Evolutionary conservation across 495 filamentous ascomycete species (phyloP), one percentile per base, ranked within the genome.

Genomic region (Xylaria acuta): DNA sequence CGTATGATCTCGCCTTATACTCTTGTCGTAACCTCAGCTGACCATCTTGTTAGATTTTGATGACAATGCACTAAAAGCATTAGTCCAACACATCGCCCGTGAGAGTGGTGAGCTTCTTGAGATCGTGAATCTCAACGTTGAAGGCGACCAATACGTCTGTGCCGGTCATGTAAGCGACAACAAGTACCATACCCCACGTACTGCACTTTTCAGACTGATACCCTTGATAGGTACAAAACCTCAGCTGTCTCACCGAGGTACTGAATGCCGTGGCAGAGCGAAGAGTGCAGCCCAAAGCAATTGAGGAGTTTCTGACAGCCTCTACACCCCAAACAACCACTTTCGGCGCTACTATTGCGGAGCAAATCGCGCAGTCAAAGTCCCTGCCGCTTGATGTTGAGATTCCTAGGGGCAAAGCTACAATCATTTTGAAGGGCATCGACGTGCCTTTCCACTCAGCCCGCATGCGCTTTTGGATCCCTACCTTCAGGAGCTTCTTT

Each of bases 371-470:
- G 5, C 87, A 91, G 69, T 82, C 89, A 51, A 97, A 97, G 83
- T 91, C 93, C 4, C 85, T 87, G 70, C 94, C 93, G 5, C 85
- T 95, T 59, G 38, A 68, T 49, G 51, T 68, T 11, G 86, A 90
- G 18, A 88, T 97, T 30, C 88, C 94, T 80, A 92, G 94, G 74
- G 94, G 94, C 53, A 93, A 93, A 75, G 94, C 94, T 49, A 96
- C 94, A 49, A 95, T 97, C 74, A 93, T 94, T 63, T 91, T 97
- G 71, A 91, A 90, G 78, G 94, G 94, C 64, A 97, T 97, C 75
- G 94, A 97, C 75, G 94, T 97, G 59, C 94, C 94, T 69, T 97
- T 97, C 88, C 94, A 97, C 85, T 92, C 89, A 75, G 96, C 94
- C 58, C 96, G 95, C 86, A 83, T 97, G 77, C 90, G 93, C n/a